Evolutionary conservation across 2,329 filamentous ascomycete genomes (phyloP).

Genomic region (Fusarium floridanum): DNA sequence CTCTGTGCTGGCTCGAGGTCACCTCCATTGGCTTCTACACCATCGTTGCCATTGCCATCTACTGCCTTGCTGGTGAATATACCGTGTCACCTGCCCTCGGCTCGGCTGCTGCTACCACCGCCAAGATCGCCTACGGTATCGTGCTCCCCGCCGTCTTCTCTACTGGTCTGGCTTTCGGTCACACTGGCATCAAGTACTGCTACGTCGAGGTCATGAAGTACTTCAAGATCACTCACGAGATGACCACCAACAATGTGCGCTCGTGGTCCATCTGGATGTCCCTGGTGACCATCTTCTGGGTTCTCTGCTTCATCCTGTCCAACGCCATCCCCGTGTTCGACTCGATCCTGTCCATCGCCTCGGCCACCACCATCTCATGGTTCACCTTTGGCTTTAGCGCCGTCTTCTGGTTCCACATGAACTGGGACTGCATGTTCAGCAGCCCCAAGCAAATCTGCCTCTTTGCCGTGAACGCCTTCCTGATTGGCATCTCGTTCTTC

Average conservation of each 20-base stretch:
- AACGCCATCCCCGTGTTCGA: constrained; percentile 55
- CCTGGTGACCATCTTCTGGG: constrained; percentile 52
- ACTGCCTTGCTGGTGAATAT: constrained; percentile 46
- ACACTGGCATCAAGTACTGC: constrained; percentile 52
- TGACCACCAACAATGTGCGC: constrained; percentile 50
- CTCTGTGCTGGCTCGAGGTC: constrained; percentile 41
- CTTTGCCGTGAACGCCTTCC: constrained; percentile 47
- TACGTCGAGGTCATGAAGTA: constrained; percentile 52
- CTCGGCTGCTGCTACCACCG: constrained; percentile 38
- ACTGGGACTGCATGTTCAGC: constrained; percentile 50
- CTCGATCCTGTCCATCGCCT: constrained; percentile 54
- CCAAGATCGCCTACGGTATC: constrained; percentile 50
- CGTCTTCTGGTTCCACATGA: constrained; percentile 54
- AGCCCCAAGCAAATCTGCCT: constrained; percentile 48
- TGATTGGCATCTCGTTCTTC: constrained; percentile 50
- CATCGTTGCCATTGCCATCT: constrained; percentile 45
- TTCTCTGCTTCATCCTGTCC: constrained; percentile 51
- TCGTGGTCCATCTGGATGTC: constrained; percentile 54
- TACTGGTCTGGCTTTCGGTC: constrained; percentile 50
- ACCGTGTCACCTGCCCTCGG: constrained; percentile 46
- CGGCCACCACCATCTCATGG: constrained; percentile 54
- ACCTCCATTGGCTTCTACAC: constrained; percentile 45
- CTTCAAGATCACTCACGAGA: constrained; percentile 49
- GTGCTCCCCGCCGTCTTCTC: constrained; percentile 48
- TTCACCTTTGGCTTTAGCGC: constrained; percentile 54